Conservation (phyloP, 805 yeast species). For the Phaffomyces opuntiae region DNA sequence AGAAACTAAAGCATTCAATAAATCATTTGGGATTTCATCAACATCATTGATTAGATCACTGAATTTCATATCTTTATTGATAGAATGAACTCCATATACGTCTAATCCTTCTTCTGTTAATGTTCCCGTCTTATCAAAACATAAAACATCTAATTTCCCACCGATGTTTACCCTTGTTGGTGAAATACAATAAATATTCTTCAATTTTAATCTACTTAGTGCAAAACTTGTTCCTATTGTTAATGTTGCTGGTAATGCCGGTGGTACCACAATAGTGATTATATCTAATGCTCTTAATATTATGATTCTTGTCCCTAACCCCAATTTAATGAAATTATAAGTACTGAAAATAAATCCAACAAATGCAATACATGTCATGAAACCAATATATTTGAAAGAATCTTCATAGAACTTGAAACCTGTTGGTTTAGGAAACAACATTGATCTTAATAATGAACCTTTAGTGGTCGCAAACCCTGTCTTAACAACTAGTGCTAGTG, state of each 20-base stretch:
- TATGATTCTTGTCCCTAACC: constrained; percentile 62
- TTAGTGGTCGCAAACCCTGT: constrained; percentile 95
- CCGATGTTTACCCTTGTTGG: constrained; percentile 96
- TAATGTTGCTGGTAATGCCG: constrained; percentile 95
- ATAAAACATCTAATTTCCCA: constrained; percentile 83
- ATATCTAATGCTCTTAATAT: constrained; percentile 86
- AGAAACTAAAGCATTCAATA: constrained; percentile 38
- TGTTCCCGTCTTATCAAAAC: constrained; percentile 97
- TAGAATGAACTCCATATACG: constrained; percentile 58
- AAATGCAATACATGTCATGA: constrained; percentile 81
- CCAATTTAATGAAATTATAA: constrained; percentile 70
- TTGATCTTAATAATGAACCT: constrained; percentile 88
- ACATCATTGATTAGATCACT: constrained; percentile 21
- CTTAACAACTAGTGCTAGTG: constrained; percentile 78
- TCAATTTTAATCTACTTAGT: constrained; percentile 59
- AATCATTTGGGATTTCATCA: constrained; percentile 21
- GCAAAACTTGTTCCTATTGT: constrained; percentile 97
- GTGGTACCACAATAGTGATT: constrained; percentile 96
- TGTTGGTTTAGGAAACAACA: constrained; percentile 93
- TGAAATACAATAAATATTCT: constrained; percentile 78
- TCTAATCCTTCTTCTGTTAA: constrained; percentile 95
- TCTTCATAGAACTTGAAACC: constrained; percentile 92
- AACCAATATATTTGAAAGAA: constrained; percentile 92
- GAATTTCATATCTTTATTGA: constrained; percentile 18
- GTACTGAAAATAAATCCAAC: constrained; percentile 83